These are phyloP conservation scores for Wallacemonas collosoma DNA, from an alignment of 208 protist genomes.

Conservation along the genomic window DNA sequence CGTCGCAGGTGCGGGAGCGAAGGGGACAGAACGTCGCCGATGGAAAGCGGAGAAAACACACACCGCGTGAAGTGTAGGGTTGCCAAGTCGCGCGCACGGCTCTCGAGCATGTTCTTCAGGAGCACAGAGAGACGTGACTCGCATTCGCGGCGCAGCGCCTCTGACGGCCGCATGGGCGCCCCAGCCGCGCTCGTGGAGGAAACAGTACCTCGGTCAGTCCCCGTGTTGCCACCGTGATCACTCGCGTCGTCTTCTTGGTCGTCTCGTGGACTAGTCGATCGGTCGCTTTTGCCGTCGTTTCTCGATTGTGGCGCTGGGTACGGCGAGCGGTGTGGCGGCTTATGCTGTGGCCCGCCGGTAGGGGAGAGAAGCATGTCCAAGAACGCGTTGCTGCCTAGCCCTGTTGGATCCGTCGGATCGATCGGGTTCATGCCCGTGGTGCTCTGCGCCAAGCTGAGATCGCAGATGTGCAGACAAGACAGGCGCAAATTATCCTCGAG, in stretches of 20 bases:
- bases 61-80: slow-evolving; percentile 58
- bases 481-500: slow-evolving; percentile 29
- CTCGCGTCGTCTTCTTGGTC: no score
- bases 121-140: slow-evolving; percentile 44
- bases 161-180: not conserved
- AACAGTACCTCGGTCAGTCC: not conserved
- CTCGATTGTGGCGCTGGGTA: not conserved
- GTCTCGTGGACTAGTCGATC: no score
- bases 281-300: not conserved
- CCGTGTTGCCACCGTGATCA: not conserved
- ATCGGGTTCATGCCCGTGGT: not conserved
- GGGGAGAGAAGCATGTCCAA: slow-evolving; percentile 39
- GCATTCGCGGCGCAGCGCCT: slow-evolving; percentile 20
- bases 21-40: slow-evolving; percentile 34
- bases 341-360: not conserved
- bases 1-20: slow-evolving; percentile 32
- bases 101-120: slow-evolving; percentile 42
- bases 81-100: slow-evolving; percentile 15
- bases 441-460: slow-evolving; percentile 32
- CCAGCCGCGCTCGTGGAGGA: not conserved
- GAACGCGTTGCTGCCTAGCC: slow-evolving; percentile 32
- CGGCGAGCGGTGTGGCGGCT: not conserved
- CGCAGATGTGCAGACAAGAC: slow-evolving; percentile 46
- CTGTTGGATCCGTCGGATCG: not conserved
- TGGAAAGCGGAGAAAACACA: slow-evolving; percentile 43